Conservation (phyloP, 2,329 filamentous ascomycete species). For the Pseudogymnoascus sp. region DNA sequence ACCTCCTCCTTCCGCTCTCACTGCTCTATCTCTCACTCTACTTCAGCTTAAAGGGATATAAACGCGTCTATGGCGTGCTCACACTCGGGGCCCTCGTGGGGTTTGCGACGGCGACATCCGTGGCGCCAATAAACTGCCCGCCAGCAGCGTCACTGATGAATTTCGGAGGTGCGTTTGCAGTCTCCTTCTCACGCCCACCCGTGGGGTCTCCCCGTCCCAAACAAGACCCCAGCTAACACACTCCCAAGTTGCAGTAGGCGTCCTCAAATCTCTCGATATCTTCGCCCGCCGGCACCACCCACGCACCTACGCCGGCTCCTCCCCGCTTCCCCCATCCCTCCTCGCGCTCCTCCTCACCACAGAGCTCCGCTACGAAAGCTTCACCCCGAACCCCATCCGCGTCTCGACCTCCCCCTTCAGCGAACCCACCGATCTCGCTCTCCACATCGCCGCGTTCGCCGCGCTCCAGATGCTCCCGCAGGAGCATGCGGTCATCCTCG, state of each 20-base stretch:
- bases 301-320: conserved; percentile 28
- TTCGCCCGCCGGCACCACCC: conserved; percentile 30
- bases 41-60: conserved; percentile 22
- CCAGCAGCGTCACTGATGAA: conserved; percentile 28
- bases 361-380: conserved; percentile 37
- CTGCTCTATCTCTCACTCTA: conserved; percentile 30
- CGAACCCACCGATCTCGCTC: conserved; percentile 30
- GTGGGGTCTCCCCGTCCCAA: neutral
- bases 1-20: conserved; percentile 25
- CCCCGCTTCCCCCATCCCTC: conserved; percentile 24
- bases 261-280: conserved; percentile 36
- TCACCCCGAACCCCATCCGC: conserved; percentile 34
- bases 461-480: conserved; percentile 33
- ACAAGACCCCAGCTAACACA: neutral
- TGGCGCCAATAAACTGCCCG: conserved; percentile 29
- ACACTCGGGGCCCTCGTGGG: conserved; percentile 20
- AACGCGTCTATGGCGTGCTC: conserved; percentile 21
- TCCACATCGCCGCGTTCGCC: conserved; percentile 30
- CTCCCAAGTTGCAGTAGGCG: conserved; percentile 29
- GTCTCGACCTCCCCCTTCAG: conserved; percentile 30
- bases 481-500: conserved; percentile 29
- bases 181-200: neutral
- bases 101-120: conserved; percentile 24
- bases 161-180: conserved; percentile 27
- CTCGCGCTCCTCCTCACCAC: conserved; percentile 32